Conservation (phyloP, 2,329 filamentous ascomycete genomes). For the Penicillium sp. region DNA sequence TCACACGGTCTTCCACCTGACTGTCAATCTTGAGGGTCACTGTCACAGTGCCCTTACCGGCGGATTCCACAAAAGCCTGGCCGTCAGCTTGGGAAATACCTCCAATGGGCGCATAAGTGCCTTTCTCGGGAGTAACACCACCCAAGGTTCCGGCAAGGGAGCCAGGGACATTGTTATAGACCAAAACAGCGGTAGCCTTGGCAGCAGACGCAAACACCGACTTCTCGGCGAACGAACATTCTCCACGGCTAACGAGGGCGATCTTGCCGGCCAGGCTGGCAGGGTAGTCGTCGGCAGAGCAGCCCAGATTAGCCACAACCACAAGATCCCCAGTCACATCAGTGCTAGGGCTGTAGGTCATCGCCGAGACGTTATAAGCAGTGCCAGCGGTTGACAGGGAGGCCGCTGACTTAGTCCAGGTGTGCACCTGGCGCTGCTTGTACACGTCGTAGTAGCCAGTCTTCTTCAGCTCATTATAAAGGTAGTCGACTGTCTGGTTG, state of each 20-base stretch:
- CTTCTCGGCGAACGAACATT: slow-evolving; percentile 67
- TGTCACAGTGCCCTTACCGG: slow-evolving; percentile 40
- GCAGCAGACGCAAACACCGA: slow-evolving; percentile 61
- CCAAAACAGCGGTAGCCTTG: slow-evolving; percentile 63
- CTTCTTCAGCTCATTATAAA: slow-evolving; percentile 49
- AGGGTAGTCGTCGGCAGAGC: slow-evolving; percentile 59
- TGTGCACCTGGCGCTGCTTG: slow-evolving; percentile 56
- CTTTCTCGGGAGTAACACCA: slow-evolving; percentile 45
- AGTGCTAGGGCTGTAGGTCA: slow-evolving; percentile 57
- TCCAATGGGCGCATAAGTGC: slow-evolving; percentile 51
- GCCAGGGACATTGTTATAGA: slow-evolving; percentile 67
- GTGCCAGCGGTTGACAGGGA: slow-evolving; percentile 53
- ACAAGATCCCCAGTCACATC: slow-evolving; percentile 43
- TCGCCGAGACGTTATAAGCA: slow-evolving; percentile 47
- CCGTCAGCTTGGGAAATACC: slow-evolving; percentile 59
- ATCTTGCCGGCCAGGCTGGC: slow-evolving; percentile 54
- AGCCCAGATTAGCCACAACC: slow-evolving; percentile 58
- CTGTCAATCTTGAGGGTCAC: slow-evolving; percentile 40
- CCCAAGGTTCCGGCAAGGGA: slow-evolving; percentile 63
- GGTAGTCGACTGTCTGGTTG: slow-evolving; percentile 58
- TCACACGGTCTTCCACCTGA: slow-evolving; percentile 43
- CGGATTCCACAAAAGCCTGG: slow-evolving; percentile 48
- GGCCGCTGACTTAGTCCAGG: slow-evolving; percentile 55
- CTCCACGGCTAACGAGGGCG: slow-evolving; percentile 64
- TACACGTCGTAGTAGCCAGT: slow-evolving; percentile 33